phyloP scores from a whole-genome alignment of 2,329 filamentous ascomycete genomes.

The Graphilbum fragrans region DNA sequence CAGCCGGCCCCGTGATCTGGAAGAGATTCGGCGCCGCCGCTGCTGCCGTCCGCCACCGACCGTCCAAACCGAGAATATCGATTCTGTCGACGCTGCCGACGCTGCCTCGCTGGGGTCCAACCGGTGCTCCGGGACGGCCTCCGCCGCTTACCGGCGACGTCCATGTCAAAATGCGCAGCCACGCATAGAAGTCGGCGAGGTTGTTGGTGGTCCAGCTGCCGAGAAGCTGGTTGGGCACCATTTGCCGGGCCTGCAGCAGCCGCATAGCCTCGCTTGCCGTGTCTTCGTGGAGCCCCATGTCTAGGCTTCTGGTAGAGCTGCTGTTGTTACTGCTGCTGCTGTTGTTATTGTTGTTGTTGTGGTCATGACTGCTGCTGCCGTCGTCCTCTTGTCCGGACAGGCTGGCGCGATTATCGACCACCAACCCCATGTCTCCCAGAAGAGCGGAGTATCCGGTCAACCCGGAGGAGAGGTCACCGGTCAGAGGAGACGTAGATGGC shows the following conservation, averaged over 20 bases:
- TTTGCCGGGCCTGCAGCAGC: background rate
- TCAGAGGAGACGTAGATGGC: no score
- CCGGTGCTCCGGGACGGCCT: background rate
- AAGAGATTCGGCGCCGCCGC: constrained; percentile 9
- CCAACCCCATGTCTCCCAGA: no score
- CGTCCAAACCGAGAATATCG: background rate
- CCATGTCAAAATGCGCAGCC: constrained; percentile 11
- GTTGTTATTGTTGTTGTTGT: background rate
- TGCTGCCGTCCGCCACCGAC: no score
- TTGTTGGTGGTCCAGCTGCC: background rate
- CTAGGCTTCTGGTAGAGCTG: no score
- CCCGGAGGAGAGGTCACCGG: no score
- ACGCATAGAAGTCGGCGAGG: constrained; percentile 6
- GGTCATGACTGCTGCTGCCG: constrained; percentile 1
- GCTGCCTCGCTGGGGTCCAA: background rate
- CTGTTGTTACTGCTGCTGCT: background rate
- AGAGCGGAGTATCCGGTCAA: no score
- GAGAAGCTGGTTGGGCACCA: background rate
- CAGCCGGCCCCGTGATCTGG: constrained; percentile 4
- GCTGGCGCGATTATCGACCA: no score
- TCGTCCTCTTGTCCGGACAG: no score
- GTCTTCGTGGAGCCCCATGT: background rate
- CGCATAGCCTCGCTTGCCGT: background rate
- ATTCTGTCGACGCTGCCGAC: background rate
- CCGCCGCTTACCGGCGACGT: constrained; percentile 5